phyloP scores from a whole-genome alignment of 2,329 filamentous ascomycete genomes.

The Penicillium olsonii region DNA sequence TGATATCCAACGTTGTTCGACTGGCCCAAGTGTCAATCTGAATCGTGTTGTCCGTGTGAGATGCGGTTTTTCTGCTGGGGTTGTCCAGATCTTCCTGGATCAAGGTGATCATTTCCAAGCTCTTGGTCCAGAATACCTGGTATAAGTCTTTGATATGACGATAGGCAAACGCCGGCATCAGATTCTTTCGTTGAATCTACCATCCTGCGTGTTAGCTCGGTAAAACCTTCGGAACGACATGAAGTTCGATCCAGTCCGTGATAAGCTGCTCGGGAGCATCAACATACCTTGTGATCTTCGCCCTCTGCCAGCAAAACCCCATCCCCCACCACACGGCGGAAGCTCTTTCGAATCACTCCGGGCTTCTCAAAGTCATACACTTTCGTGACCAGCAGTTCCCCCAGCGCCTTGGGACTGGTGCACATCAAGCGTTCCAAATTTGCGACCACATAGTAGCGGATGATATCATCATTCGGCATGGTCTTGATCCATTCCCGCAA shows the following conservation, averaged over 20 bases:
- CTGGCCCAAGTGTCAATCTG: constrained; percentile 66
- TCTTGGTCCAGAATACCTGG: constrained; percentile 79
- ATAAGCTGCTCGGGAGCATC: too few species aligned
- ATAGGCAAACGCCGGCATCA: constrained; percentile 83
- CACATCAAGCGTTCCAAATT: constrained; percentile 66
- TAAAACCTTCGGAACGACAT: too few species aligned
- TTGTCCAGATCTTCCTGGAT: constrained; percentile 52
- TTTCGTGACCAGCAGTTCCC: constrained; percentile 68
- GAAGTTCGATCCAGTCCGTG: too few species aligned
- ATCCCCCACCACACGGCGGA: constrained; percentile 43
- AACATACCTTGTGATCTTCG: constrained; percentile 73
- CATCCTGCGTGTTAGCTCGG: constrained; percentile 4
- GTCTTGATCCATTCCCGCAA: constrained; percentile 55
- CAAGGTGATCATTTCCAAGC: constrained; percentile 64
- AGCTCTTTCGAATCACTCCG: constrained; percentile 42
- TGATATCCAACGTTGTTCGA: constrained; percentile 72
- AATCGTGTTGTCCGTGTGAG: constrained; percentile 47
- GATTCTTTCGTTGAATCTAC: constrained; percentile 67
- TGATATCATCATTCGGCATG: constrained; percentile 67
- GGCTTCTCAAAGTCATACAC: constrained; percentile 73
- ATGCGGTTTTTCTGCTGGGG: constrained; percentile 33
- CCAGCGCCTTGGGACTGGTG: constrained; percentile 64
- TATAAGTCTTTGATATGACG: constrained; percentile 83
- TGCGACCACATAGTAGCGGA: constrained; percentile 65
- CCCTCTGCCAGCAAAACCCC: constrained; percentile 74